Conservation (phyloP, 257 asterid genomes). For the Euphrasia confusa region DNA sequence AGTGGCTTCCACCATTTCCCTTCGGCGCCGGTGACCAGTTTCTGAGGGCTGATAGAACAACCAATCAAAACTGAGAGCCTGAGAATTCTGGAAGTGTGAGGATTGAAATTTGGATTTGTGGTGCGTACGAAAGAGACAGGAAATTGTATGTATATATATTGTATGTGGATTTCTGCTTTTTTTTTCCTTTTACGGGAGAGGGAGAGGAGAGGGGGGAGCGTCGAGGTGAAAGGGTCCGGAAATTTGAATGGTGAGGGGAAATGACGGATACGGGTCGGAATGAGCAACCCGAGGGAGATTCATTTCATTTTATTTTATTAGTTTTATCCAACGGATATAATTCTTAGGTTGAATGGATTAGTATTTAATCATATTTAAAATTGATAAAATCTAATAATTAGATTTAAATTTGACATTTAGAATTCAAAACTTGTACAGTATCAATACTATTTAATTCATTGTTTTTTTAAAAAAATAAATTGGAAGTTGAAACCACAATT, state of each 20-base stretch:
- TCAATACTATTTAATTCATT: too few species aligned
- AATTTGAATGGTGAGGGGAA: constrained; percentile 45
- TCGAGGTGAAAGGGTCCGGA: constrained; percentile 34
- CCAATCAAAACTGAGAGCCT: too few species aligned
- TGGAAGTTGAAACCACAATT: too few species aligned
- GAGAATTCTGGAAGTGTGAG: background rate
- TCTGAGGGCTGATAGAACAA: background rate
- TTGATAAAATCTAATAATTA: too few species aligned
- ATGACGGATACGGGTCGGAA: constrained; percentile 30
- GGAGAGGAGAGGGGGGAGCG: constrained; percentile 18
- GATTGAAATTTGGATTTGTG: constrained; percentile 25
- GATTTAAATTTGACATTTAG: too few species aligned
- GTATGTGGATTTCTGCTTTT: constrained; percentile 16
- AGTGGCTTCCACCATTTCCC: constrained; percentile 52
- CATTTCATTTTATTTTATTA: too few species aligned
- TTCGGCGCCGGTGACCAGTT: constrained; percentile 2
- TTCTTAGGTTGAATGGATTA: too few species aligned
- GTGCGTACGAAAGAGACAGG: constrained; percentile 46
- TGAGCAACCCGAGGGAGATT: too few species aligned
- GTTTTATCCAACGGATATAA: background rate
- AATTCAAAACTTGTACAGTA: too few species aligned
- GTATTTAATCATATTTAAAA: too few species aligned
- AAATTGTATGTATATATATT: constrained; percentile 26
- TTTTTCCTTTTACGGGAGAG: constrained; percentile 22
- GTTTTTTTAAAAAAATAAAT: too few species aligned